Evolutionary conservation across 2,329 filamentous ascomycete species (phyloP), one percentile per base, ranked within the genome.

Genomic region (Myriosclerotinia scirpicola): DNA sequence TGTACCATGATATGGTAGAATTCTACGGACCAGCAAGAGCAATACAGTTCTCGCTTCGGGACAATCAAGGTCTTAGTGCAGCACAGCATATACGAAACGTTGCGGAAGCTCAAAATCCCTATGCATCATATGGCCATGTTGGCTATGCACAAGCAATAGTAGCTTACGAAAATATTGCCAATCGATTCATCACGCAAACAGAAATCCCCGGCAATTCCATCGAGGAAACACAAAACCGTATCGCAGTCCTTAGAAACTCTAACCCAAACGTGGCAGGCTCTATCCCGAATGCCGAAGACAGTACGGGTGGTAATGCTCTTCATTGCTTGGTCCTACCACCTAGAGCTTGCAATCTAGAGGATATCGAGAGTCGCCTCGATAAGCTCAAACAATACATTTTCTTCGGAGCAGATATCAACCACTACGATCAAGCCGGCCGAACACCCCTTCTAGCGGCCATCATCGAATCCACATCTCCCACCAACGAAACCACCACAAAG

Each of bases 51-150:
- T 62, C 65, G 26, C 54, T 65, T 44, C 30, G 54, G 26, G 65
- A 67, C 3, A 67, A 65, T 40, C 52, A 65, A 53, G 60, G 60
- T 52, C 34, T 53, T 3, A 55, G 53, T n/a, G 60, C 65, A 30
- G 65, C 60, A 52, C 52, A 64, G n/a, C 61, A 65, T 58, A 63
- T 67, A 26, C 40, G 61, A 38, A 56, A 55, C 5, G 20, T 58
- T 22, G 42, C 52, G 17, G 11, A 59, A 17, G 17, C 60, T 50
- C 59, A 64, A 64, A 64, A 52, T 30, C 54, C 65, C 15, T 65
- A 38, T 44, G 61, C 54, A 46, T 64, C 54, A 44, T 67, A 65
- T 53, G 65, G 52, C 9, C 54, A 52, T 26, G 44, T 48, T 14
- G 59, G 61, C 17, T 65, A 65, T 14, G 65, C 60, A 1, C 60